Base-by-base conservation (phyloP, 805 yeast genomes). In the Candida andamanensis region DNA sequence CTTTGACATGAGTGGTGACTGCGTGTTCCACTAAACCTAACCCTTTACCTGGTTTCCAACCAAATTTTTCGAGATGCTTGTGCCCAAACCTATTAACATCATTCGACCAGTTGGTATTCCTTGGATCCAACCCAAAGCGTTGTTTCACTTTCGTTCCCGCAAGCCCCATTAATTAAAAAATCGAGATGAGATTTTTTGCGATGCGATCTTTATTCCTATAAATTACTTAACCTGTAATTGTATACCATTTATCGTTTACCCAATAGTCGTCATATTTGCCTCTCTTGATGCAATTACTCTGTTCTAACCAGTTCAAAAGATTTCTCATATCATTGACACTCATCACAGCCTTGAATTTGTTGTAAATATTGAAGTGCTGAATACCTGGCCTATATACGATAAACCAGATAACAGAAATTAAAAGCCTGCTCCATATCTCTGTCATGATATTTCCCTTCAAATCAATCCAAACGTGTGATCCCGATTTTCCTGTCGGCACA, bases 21-120 rank as follows among this genome's bases (percentile, higher is more conserved):
- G 92, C 78, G 49, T 79, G 75, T 13, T 56, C 55, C 1, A 73
- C 78, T 30, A 74, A 54, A 2, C 98, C 98, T 14, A 90, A 69
- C 6, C 97, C 97, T 40, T 67, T 63, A 13, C 98, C 98, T 2
- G 95, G 95, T 32, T 67, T 71, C 98, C 98, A 90, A 12, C 98
- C 98, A 51, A 80, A 64, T 44, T 76, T 80, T 40, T 77, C 77
- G 38, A 90, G 56, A 56, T 87, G 87, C 48, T 81, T 76, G 54
- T 84, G 96, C 0, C 98, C 98, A 50, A 90, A 90, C 31, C 95
- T 62, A 4, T 68, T 65, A 0, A 80, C 77, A 47, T 85, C 85
- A 50, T 86, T 86, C 16, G 96, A 81, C 98, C 98, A 90, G 40
- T 78, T 74, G 1, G 96, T 89, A 50, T 90, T 90, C 50, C 97